Evolutionary conservation across 768 basidiomycete species (phyloP).

Genomic region (Trametes gibbosa): DNA sequence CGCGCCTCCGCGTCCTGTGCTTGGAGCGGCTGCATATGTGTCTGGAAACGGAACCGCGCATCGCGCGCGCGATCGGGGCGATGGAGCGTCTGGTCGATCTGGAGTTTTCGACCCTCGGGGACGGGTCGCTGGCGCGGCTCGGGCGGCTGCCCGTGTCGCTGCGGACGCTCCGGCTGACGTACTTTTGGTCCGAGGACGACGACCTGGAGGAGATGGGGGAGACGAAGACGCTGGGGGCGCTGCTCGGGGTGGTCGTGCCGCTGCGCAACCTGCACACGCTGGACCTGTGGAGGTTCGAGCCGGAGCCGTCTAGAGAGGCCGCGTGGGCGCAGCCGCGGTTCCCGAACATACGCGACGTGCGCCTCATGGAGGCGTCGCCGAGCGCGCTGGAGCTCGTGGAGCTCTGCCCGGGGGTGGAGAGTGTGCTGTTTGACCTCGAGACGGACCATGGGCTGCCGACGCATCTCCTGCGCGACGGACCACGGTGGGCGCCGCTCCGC

Average conservation of each 20-base stretch:
- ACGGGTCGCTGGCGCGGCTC: neutral
- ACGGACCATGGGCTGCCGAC: neutral
- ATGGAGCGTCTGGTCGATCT: neutral
- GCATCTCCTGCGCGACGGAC: neutral
- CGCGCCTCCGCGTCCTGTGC: neutral
- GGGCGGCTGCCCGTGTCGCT: neutral
- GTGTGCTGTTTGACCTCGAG: neutral
- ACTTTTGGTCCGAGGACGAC: slow-evolving; percentile 6
- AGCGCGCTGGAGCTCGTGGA: slow-evolving; percentile 3
- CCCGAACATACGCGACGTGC: neutral
- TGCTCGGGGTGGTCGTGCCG: neutral
- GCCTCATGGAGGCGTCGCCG: neutral
- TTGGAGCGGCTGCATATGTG: slow-evolving; percentile 4
- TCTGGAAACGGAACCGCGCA: neutral
- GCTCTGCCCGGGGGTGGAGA: neutral
- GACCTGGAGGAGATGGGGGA: neutral
- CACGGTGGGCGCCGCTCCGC: neutral
- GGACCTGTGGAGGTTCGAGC: neutral
- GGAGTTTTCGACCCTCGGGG: neutral
- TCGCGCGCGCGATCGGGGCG: neutral
- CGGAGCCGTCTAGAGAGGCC: neutral
- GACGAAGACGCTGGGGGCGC: neutral
- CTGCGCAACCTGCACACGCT: neutral
- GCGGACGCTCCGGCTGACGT: neutral
- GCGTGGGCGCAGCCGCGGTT: neutral